Evolutionary conservation across 805 yeast species (phyloP).

Genomic region (Saturnispora serradocipensis): DNA sequence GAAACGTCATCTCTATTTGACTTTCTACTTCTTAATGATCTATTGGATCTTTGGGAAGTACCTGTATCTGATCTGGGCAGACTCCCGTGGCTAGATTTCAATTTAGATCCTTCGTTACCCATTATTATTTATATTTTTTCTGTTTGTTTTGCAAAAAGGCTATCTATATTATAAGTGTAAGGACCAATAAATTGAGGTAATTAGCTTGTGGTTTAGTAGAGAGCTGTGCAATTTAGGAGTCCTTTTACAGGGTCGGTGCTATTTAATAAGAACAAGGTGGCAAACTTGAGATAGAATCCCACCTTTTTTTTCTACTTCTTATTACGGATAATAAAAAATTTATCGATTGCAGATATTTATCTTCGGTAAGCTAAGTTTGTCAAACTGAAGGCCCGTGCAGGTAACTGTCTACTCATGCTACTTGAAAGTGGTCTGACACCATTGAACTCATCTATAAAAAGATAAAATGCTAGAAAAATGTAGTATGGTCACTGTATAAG

Average conservation of each 20-base stretch:
- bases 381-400: no score
- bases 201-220: not conserved
- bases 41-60: conserved; percentile 23
- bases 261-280: not conserved
- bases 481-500: no score
- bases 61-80: conserved; percentile 26
- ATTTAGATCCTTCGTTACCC: conserved; percentile 30
- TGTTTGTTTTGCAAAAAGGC: not conserved
- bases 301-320: not conserved
- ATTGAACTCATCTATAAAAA: no score
- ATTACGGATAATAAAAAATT: not conserved
- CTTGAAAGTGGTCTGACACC: no score
- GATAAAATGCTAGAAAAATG: no score
- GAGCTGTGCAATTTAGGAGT: not conserved
- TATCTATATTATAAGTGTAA: not conserved
- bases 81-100: conserved; percentile 17
- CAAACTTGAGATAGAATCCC: not conserved
- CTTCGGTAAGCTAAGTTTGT: not conserved
- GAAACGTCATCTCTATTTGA: conserved; percentile 18
- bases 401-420: no score
- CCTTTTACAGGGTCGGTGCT: not conserved
- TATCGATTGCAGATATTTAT: not conserved
- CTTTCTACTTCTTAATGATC: conserved; percentile 24
- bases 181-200: not conserved
- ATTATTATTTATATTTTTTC: conserved; percentile 10